These are phyloP conservation scores for Moricandia arvensis DNA, from an alignment of 345 rosid species.

Conservation along the genomic window DNA sequence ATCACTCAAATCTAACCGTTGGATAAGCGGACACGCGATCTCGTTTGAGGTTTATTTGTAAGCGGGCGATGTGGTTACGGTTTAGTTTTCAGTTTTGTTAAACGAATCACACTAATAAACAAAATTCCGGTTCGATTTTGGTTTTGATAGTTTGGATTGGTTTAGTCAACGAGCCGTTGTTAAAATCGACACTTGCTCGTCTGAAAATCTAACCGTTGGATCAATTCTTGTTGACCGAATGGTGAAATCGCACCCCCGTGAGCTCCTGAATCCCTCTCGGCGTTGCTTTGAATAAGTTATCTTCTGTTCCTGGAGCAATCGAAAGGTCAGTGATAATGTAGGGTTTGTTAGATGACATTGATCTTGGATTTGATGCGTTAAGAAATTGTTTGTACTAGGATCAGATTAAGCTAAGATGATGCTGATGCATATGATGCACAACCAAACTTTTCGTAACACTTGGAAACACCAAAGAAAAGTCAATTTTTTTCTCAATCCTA, in stretches of 20 bases:
- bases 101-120: background rate
- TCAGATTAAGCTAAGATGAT: background rate
- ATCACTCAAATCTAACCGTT: background rate
- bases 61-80: too few species aligned
- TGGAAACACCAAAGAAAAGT: background rate
- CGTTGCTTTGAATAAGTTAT: background rate
- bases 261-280: too few species aligned
- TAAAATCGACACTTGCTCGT: too few species aligned
- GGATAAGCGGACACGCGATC: too few species aligned
- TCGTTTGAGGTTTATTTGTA: too few species aligned
- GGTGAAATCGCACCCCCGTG: constrained; percentile 4
- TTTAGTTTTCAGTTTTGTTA: too few species aligned
- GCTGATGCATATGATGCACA: background rate
- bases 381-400: too few species aligned
- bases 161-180: too few species aligned
- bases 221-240: too few species aligned
- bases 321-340: constrained; percentile 5
- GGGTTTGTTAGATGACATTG: background rate
- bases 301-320: constrained; percentile 6
- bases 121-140: background rate
- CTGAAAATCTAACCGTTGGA: constrained; percentile 13
- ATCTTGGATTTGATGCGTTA: too few species aligned
- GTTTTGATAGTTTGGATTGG: background rate
- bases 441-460: background rate
- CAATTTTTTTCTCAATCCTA: background rate